phyloP scores from a whole-genome alignment of 2,329 filamentous ascomycete species.

The Zopfia rhizophila region DNA sequence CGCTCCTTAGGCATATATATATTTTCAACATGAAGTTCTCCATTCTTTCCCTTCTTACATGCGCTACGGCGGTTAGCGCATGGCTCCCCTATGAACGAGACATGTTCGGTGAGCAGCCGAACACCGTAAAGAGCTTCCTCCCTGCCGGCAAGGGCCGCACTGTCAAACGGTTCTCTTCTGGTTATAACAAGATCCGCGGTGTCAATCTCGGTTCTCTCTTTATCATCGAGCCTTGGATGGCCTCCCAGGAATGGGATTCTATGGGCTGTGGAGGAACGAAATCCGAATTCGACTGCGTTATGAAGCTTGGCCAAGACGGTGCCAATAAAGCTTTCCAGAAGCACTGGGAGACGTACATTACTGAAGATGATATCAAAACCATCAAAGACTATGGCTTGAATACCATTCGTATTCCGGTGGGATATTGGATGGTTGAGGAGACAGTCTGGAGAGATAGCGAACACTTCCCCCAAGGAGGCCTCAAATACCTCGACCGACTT shows the following conservation, averaged over 20 bases:
- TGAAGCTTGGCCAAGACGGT: conserved; percentile 57
- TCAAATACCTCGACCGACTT: conserved; percentile 59
- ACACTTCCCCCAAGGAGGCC: conserved; percentile 62
- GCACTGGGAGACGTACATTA: conserved; percentile 65
- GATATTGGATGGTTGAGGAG: conserved; percentile 66
- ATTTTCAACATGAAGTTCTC: conserved; percentile 18
- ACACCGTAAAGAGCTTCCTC: conserved; percentile 13
- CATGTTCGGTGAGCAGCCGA: conserved; percentile 23
- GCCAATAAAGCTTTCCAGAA: conserved; percentile 60
- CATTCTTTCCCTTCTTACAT: conserved; percentile 21
- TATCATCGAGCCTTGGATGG: conserved; percentile 66
- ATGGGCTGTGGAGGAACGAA: conserved; percentile 60
- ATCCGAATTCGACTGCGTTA: conserved; percentile 67
- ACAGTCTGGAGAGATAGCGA: conserved; percentile 60
- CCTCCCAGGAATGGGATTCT: conserved; percentile 55
- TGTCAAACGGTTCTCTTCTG: conserved; percentile 18
- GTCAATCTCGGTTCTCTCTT: conserved; percentile 66
- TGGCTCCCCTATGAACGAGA: conserved; percentile 31
- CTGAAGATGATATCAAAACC: conserved; percentile 59
- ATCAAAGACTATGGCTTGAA: conserved; percentile 64
- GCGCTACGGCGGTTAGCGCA: conserved; percentile 22
- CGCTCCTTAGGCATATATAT: not conserved
- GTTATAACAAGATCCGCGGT: conserved; percentile 60
- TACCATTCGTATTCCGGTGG: conserved; percentile 65
- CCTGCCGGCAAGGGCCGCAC: conserved; percentile 25